Evolutionary conservation across 2,329 filamentous ascomycete species (phyloP).

Genomic region (Scytalidium sp.): DNA sequence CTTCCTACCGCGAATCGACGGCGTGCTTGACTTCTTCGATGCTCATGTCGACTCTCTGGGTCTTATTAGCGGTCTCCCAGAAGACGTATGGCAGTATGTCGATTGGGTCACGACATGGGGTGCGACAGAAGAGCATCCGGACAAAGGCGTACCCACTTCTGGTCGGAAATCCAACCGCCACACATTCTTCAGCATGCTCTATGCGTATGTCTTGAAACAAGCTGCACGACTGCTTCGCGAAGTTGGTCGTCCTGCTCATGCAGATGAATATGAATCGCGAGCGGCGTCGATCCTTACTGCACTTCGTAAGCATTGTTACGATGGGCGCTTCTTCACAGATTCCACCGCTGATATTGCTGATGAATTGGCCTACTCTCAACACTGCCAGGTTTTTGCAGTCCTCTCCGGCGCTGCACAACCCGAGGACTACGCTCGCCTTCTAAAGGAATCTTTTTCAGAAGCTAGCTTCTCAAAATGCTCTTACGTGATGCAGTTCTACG

Average conservation of each 20-base stretch:
- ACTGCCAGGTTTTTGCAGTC: constrained; percentile 34
- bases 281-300: constrained; percentile 21
- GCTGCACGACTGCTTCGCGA: constrained; percentile 29
- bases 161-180: constrained; percentile 33
- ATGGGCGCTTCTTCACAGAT: constrained; percentile 32
- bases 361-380: constrained; percentile 27
- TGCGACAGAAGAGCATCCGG: constrained; percentile 24
- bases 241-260: constrained; percentile 30
- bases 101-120: constrained; percentile 28
- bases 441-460: constrained; percentile 25
- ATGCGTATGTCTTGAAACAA: constrained; percentile 32
- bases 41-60: constrained; percentile 23
- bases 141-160: constrained; percentile 37
- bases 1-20: constrained; percentile 31
- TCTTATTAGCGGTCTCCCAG: constrained; percentile 23
- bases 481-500: constrained; percentile 39
- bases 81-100: constrained; percentile 33
- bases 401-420: constrained; percentile 26
- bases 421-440: constrained; percentile 17
- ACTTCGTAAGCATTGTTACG: constrained; percentile 29
- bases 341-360: constrained; percentile 29
- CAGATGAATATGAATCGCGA: constrained; percentile 27
- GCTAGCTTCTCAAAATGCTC: constrained; percentile 31
- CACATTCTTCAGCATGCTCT: constrained; percentile 38
- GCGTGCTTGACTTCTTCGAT: constrained; percentile 31